Percentiles rank a stretch among this genome's conserved stretches.
Conservation (phyloP, 2,329 filamentous ascomycete genomes). For the Stromatinia cepivora region DNA sequence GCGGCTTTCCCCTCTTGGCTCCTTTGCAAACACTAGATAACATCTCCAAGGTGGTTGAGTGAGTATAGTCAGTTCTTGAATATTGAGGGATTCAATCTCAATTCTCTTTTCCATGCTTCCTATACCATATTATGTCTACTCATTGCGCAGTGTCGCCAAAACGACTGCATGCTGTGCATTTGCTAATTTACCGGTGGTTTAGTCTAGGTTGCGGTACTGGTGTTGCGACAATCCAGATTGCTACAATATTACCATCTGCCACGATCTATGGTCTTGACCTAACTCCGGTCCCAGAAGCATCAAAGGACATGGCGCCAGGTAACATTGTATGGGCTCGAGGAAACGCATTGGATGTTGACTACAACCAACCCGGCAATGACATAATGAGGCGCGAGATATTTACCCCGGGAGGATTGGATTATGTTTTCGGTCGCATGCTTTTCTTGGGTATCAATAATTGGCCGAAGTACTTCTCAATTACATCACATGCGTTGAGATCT, state of each 20-base stretch:
- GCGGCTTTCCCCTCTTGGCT: slow-evolving; percentile 14
- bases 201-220: slow-evolving; percentile 20
- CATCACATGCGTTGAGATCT: slow-evolving; percentile 6
- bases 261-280: slow-evolving; percentile 20
- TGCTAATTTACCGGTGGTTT: not conserved
- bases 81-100: not conserved
- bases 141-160: not conserved
- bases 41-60: slow-evolving; percentile 12
- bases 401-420: slow-evolving; percentile 6
- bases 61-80: not conserved
- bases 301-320: not conserved
- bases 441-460: slow-evolving; percentile 20
- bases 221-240: slow-evolving; percentile 16
- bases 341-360: slow-evolving; percentile 16
- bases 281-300: slow-evolving; percentile 7
- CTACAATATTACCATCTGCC: slow-evolving; percentile 10
- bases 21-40: not conserved
- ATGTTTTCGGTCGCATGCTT: slow-evolving; percentile 20
- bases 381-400: slow-evolving; percentile 16
- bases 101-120: not conserved
- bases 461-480: slow-evolving; percentile 16
- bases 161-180: not conserved
- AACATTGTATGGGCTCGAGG: slow-evolving; percentile 16
- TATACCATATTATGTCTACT: not conserved
- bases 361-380: not conserved